Base-by-base conservation (phyloP, 2,329 filamentous ascomycete genomes). In the Onygena corvina region DNA sequence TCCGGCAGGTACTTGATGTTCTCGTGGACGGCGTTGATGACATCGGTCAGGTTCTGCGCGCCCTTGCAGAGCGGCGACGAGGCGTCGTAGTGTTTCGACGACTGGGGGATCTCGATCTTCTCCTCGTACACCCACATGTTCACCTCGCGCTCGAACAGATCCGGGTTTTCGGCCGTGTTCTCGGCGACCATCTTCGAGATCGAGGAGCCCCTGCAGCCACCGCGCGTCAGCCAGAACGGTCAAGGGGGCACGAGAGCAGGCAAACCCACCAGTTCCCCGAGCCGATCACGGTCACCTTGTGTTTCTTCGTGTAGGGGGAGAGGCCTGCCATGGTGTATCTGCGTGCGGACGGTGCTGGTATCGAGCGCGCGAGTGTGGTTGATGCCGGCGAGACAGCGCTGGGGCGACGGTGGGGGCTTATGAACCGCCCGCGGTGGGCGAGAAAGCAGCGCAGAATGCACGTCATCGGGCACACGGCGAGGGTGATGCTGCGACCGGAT, bases 81-180 rank as follows among this genome's bases (percentile, higher is more conserved):
- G 16, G 76, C 61, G 59, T 84, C 75, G 73, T 87, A 88, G 69
- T 87, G 76, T 57, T 79, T 80, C 45, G 85, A 90, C 55, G 76
- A 75, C 59, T 82, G 75, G 9, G 84, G 70, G 35, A 94, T 73
- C 49, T 78, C 77, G 55, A 94, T 81, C 20, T 94, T 79, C 68
- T 98, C 92, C 69, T 98, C 92, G 64, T 81, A 95, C 61, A 98
- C 93, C 92, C 92, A 98, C 92, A 98, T 96, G 69, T 94, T 86
- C 47, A 98, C 88, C 54, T 87, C 75, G 64, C 83, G 73, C 62
- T 96, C 86, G 64, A 96, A 98, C 38, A 95, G 64, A 25, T 87
- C 77, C 7, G 81, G 76, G 69, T 94, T 75, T 56, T 76, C 80
- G 54, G 77, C 79, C 31, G 87, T 84, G 71, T 94, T 98, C 68